A percentile compares a stretch with the other conserved stretches of the same genome.
Conservation (phyloP, 2,329 filamentous ascomycete species). For the Aspergillus sp. region DNA sequence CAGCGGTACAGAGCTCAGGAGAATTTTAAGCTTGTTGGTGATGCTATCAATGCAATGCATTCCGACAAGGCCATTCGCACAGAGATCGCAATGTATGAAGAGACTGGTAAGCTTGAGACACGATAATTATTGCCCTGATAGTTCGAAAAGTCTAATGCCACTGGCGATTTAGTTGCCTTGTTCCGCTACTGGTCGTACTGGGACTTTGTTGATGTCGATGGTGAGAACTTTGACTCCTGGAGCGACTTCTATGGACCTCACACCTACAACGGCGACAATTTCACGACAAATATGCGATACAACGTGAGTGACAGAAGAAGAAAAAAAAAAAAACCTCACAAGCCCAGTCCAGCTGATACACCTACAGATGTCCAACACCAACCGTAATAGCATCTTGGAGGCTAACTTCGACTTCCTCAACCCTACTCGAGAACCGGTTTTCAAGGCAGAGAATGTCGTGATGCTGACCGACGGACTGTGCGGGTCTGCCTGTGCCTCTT, state of each 20-base stretch:
- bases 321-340: too few relatives aligned
- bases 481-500: conserved; percentile 57
- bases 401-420: conserved; percentile 39
- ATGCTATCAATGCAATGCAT: conserved; percentile 16
- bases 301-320: conserved; percentile 6
- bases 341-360: background rate
- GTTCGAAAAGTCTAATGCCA: too few relatives aligned
- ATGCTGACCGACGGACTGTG: conserved; percentile 55
- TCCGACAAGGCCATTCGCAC: conserved; percentile 4
- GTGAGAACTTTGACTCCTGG: conserved; percentile 39
- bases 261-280: conserved; percentile 19
- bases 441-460: conserved; percentile 29
- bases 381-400: conserved; percentile 3
- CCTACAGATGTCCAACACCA: conserved; percentile 12
- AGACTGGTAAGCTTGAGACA: background rate
- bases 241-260: conserved; percentile 38
- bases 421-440: conserved; percentile 12
- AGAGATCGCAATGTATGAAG: background rate
- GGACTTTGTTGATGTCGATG: conserved; percentile 20
- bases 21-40: conserved; percentile 29
- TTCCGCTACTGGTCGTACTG: conserved; percentile 13
- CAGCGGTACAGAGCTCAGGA: conserved; percentile 46
- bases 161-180: too few relatives aligned
- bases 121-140: too few relatives aligned
- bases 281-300: conserved; percentile 19